Evolutionary conservation across 2,329 filamentous ascomycete species (phyloP).

Genomic region (Pochonia chlamydosporia): DNA sequence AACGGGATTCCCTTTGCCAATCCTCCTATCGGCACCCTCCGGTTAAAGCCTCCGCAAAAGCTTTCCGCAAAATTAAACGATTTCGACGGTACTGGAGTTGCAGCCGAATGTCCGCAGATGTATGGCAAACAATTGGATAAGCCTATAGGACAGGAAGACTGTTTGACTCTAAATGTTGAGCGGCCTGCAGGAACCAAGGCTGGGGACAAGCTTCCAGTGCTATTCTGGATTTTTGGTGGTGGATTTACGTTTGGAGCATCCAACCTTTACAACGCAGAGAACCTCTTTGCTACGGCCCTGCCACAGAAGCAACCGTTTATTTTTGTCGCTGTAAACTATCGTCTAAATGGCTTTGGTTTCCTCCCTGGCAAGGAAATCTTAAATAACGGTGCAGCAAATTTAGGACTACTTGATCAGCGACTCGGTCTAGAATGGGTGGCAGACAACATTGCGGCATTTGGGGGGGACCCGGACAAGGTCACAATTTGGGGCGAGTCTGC

Average conservation of each 20-base stretch:
- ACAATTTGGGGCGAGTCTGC: conserved; percentile 75
- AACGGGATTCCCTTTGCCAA: too few relatives aligned
- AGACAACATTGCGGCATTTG: conserved; percentile 71
- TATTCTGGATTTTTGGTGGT: conserved; percentile 68
- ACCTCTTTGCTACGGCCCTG: conserved; percentile 40
- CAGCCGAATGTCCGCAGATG: conserved; percentile 68
- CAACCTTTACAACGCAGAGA: conserved; percentile 46
- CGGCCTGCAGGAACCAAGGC: conserved; percentile 51
- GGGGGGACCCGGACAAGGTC: conserved; percentile 70
- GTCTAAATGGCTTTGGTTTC: conserved; percentile 69
- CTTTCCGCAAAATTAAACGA: too few relatives aligned
- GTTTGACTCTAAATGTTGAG: conserved; percentile 54
- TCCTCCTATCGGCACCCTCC: too few relatives aligned
- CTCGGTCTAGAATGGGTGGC: conserved; percentile 72
- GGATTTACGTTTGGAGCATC: conserved; percentile 52
- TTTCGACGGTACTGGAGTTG: conserved; percentile 51
- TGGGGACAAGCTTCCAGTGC: conserved; percentile 54
- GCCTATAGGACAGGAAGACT: conserved; percentile 55
- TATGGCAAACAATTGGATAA: conserved; percentile 48
- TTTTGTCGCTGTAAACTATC: conserved; percentile 74
- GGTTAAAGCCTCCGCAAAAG: too few relatives aligned
- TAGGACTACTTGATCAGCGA: conserved; percentile 62
- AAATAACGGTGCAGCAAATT: conserved; percentile 58
- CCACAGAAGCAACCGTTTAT: conserved; percentile 53
- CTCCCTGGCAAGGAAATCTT: conserved; percentile 62